phyloP scores from a whole-genome alignment of 176 grass and related monocot genomes.

The Dactylis glomerata region DNA sequence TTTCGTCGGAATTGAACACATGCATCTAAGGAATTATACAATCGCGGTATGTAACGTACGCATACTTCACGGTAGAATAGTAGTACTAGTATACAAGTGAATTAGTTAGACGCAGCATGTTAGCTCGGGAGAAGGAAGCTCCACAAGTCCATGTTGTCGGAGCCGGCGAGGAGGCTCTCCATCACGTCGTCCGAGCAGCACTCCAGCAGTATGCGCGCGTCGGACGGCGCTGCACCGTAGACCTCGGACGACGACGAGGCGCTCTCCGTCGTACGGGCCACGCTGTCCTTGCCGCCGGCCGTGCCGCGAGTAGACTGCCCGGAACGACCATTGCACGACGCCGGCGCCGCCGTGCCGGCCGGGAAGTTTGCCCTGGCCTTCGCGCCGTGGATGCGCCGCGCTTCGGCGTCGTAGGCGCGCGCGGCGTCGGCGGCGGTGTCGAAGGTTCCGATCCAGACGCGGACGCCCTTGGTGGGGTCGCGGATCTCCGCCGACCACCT shows the following conservation, averaged over 20 bases:
- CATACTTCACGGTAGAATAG: too few species aligned
- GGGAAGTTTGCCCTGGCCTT: constrained; percentile 10
- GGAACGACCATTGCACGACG: background rate
- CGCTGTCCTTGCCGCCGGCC: background rate
- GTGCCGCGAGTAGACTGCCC: background rate
- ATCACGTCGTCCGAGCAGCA: constrained; percentile 30
- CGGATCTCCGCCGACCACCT: constrained; percentile 19
- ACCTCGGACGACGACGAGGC: background rate
- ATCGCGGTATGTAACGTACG: too few species aligned
- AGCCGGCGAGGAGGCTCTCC: constrained; percentile 30
- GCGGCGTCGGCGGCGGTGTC: constrained; percentile 83
- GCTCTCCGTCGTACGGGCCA: background rate
- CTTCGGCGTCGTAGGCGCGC: constrained; percentile 62
- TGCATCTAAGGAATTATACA: background rate
- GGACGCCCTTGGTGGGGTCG: constrained; percentile 1
- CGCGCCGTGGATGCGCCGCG: background rate
- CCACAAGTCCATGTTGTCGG: background rate
- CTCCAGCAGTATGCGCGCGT: background rate
- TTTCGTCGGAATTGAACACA: background rate
- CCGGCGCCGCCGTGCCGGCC: background rate
- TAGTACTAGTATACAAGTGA: too few species aligned
- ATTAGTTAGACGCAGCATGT: too few species aligned
- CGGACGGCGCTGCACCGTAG: background rate
- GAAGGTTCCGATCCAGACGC: constrained; percentile 93
- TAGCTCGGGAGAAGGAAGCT: background rate